These are phyloP conservation scores for Grigorovia humatica DNA, from an alignment of 805 yeast species.

Conservation along the genomic window DNA sequence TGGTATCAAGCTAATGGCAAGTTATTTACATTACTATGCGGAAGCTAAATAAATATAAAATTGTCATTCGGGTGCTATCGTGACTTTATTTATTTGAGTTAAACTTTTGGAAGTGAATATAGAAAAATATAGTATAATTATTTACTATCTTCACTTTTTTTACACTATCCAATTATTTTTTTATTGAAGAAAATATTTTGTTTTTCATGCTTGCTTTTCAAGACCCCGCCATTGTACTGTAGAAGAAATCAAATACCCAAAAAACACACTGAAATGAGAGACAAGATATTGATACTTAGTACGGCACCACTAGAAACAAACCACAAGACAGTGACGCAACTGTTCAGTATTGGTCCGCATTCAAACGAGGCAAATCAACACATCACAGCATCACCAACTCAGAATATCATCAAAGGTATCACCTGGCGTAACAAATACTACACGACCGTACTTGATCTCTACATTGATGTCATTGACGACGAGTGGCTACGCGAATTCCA, in stretches of 20 bases:
- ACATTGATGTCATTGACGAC: slow-evolving; percentile 18
- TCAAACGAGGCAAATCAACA: background rate
- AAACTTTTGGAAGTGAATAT: too few relatives aligned
- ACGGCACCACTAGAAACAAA: background rate
- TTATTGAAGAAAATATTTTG: background rate
- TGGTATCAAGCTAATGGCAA: slow-evolving; percentile 88
- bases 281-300: background rate
- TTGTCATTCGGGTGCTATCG: too few relatives aligned
- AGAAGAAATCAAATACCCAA: background rate
- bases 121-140: background rate
- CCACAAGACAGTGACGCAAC: background rate
- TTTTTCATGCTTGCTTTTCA: too few relatives aligned
- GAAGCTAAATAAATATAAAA: slow-evolving; percentile 15
- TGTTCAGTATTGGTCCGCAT: background rate
- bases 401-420: background rate
- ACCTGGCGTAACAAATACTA: slow-evolving; percentile 28
- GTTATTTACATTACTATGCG: slow-evolving; percentile 83
- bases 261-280: background rate
- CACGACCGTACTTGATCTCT: slow-evolving; percentile 19
- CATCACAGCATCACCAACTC: background rate
- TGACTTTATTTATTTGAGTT: too few relatives aligned
- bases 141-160: background rate
- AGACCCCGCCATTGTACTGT: too few relatives aligned
- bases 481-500: background rate
- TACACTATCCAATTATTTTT: background rate